Conservation (phyloP, 176 grass and related monocot species). For the Paspalum vaginatum region DNA sequence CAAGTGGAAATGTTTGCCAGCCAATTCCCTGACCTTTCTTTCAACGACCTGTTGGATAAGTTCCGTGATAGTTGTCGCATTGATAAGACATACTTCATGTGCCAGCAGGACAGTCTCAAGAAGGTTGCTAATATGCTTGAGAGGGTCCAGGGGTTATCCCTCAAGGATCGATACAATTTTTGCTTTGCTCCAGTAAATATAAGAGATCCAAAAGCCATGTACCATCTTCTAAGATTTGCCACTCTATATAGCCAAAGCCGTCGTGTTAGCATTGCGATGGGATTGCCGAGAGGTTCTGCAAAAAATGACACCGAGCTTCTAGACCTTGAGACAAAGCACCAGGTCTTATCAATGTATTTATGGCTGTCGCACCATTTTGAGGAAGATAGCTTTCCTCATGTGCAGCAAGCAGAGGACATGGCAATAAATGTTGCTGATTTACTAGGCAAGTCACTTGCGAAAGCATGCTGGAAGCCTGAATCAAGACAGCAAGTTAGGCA, state of each 20-base stretch:
- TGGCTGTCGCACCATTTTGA: conserved; percentile 94
- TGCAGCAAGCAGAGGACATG: conserved; percentile 84
- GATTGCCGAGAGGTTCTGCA: conserved; percentile 80
- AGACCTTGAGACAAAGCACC: conserved; percentile 96
- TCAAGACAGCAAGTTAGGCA: conserved; percentile 64
- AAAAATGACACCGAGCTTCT: conserved; percentile 89
- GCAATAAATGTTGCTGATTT: conserved; percentile 79
- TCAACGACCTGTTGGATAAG: conserved; percentile 77
- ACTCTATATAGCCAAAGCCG: conserved; percentile 71
- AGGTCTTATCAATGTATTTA: conserved; percentile 91
- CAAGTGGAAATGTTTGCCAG: conserved; percentile 90
- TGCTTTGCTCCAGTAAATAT: conserved; percentile 92
- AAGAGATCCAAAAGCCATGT: conserved; percentile 97
- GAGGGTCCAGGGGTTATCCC: conserved; percentile 71
- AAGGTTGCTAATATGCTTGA: conserved; percentile 99
- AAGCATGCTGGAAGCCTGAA: conserved; percentile 84
- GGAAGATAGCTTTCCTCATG: conserved; percentile 79
- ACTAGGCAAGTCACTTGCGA: conserved; percentile 77
- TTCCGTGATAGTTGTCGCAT: conserved; percentile 81
- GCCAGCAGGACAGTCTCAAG: conserved; percentile 69
- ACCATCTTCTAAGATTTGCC: conserved; percentile 92
- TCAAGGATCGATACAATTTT: conserved; percentile 91
- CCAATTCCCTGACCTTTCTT: conserved; percentile 62
- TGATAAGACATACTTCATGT: conserved; percentile 84
- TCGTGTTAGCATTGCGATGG: conserved; percentile 85